phyloP scores from a whole-genome alignment of 768 basidiomycete species.

The Lactarius hengduanensis region DNA sequence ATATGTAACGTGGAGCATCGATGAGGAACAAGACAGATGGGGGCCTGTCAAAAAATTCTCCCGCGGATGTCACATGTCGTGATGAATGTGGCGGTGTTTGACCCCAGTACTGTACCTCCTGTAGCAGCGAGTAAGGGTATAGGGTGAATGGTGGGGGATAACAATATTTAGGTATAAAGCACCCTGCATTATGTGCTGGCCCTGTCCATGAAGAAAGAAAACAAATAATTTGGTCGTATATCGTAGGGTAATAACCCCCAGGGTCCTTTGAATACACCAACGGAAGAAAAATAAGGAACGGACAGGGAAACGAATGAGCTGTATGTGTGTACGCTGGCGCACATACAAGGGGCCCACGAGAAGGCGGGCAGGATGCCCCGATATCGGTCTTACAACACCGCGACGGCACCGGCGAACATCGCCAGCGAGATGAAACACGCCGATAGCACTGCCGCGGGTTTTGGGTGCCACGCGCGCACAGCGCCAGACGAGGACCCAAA shows the following conservation, averaged over 20 bases:
- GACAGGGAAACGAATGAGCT: background rate
- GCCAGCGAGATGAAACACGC: conserved; percentile 14
- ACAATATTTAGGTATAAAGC: conserved; percentile 18
- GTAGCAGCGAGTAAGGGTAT: background rate
- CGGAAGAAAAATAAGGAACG: background rate
- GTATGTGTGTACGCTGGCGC: background rate
- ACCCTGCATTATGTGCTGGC: conserved; percentile 17
- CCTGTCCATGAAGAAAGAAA: background rate
- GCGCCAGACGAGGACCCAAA: conserved; percentile 41
- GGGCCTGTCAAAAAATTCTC: background rate
- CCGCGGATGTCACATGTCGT: background rate
- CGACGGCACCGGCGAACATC: conserved; percentile 11
- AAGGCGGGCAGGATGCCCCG: background rate
- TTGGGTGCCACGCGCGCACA: conserved; percentile 23
- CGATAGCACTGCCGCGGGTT: conserved; percentile 1
- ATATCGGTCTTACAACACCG: conserved; percentile 10
- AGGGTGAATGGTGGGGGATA: background rate
- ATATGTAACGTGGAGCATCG: background rate
- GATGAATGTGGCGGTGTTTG: background rate
- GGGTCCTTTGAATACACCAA: conserved; percentile 17
- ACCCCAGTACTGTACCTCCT: background rate
- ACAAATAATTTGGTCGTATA: conserved; percentile 7
- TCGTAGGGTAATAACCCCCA: conserved; percentile 12
- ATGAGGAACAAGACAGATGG: background rate
- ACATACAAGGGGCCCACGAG: background rate